phyloP scores from a whole-genome alignment of 768 basidiomycete species.

The Pulveroboletus frians region DNA sequence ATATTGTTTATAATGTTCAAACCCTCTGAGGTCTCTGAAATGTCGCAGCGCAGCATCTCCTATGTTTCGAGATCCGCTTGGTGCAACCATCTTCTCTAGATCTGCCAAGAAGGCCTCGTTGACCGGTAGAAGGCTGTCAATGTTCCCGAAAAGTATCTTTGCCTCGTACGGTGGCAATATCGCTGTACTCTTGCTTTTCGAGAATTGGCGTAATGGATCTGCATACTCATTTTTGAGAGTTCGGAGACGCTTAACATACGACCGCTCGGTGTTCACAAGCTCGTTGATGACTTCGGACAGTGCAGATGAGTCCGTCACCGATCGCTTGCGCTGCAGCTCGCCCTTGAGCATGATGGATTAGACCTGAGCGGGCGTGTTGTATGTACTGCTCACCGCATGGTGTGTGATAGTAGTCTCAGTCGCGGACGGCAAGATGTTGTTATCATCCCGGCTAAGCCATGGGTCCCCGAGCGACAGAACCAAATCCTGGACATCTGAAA shows the following conservation, averaged over 20 bases:
- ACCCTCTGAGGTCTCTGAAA: conserved; percentile 77
- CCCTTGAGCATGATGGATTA: conserved; percentile 20
- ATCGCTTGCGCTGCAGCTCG: conserved; percentile 43
- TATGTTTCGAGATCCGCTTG: conserved; percentile 53
- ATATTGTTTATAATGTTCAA: conserved; percentile 89
- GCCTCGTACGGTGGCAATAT: conserved; percentile 90
- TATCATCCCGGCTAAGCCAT: conserved; percentile 48
- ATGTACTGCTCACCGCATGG: conserved; percentile 38
- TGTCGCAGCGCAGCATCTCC: conserved; percentile 85
- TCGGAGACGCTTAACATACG: conserved; percentile 79
- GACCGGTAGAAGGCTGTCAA: conserved; percentile 84
- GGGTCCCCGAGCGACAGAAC: conserved; percentile 72
- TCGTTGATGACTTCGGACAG: conserved; percentile 77
- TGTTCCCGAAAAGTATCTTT: conserved; percentile 89
- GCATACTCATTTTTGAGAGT: conserved; percentile 87
- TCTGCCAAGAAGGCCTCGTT: conserved; percentile 83
- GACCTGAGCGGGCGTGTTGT: conserved; percentile 1
- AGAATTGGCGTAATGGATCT: conserved; percentile 82
- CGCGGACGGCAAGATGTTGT: conserved; percentile 41
- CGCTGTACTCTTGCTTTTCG: conserved; percentile 76
- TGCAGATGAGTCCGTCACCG: conserved; percentile 58
- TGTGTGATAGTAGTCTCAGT: conserved; percentile 36
- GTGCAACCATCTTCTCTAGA: conserved; percentile 70
- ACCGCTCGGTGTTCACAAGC: conserved; percentile 81
- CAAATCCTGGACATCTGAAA: conserved; percentile 70